Percentiles rank a stretch among this genome's conserved stretches.
Evolutionary conservation across 2,329 filamentous ascomycete species (phyloP).

Genomic region (Fusarium odoratissimum): DNA sequence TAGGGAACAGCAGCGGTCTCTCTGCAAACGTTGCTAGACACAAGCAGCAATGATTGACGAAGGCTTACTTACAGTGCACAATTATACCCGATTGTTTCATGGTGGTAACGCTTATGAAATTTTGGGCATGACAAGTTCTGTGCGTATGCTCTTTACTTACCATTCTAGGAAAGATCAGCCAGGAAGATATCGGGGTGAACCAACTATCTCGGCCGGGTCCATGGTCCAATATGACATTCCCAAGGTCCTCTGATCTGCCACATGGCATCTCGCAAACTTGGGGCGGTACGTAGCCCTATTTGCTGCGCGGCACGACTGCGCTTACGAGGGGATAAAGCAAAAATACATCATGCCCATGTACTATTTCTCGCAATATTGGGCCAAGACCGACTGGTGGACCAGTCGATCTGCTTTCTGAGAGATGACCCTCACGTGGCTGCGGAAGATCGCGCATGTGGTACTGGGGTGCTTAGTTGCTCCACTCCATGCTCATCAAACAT

Average conservation of each 20-base stretch:
- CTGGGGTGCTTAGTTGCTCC: slow-evolving; percentile 40
- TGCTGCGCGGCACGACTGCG: slow-evolving; percentile 7
- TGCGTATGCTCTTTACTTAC: slow-evolving; percentile 2
- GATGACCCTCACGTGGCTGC: slow-evolving; percentile 49
- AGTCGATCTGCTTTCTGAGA: slow-evolving; percentile 30
- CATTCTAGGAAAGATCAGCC: neutral
- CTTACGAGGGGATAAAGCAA: slow-evolving; percentile 3
- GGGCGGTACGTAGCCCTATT: neutral
- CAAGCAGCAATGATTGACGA: slow-evolving; percentile 36
- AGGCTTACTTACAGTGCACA: slow-evolving; percentile 12
- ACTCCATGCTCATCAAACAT: slow-evolving; percentile 33
- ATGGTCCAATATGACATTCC: slow-evolving; percentile 1
- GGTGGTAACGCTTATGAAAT: slow-evolving; percentile 8
- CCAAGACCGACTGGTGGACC: slow-evolving; percentile 19
- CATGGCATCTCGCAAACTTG: slow-evolving; percentile 31
- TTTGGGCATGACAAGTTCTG: slow-evolving; percentile 15
- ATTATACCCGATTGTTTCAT: slow-evolving; percentile 27
- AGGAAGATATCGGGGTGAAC: neutral
- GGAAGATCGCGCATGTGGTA: slow-evolving; percentile 51
- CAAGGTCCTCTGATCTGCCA: slow-evolving; percentile 21
- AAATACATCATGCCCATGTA: slow-evolving; percentile 4
- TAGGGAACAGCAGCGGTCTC: slow-evolving; percentile 4
- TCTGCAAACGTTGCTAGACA: slow-evolving; percentile 15
- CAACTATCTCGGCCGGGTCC: slow-evolving; percentile 10
- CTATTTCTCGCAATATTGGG: neutral